Evolutionary conservation across 2,329 filamentous ascomycete species (phyloP).

Genomic region (Nemania abortiva): DNA sequence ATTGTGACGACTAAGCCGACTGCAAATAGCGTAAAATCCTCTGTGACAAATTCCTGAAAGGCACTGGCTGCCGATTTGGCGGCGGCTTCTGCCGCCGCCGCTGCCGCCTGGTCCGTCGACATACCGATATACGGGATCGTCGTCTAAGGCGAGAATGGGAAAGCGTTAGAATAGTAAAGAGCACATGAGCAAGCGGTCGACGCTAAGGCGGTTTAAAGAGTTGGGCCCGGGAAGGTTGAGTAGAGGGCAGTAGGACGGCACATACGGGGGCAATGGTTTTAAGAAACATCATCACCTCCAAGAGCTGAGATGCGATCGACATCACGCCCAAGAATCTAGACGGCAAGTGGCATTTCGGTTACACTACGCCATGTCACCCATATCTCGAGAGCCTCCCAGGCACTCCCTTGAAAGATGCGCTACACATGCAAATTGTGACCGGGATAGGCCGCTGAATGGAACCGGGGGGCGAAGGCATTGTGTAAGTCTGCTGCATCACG

Average conservation of each 20-base stretch:
- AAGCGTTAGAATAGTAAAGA: background rate
- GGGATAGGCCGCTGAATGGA: conserved; percentile 12
- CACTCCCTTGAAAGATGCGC: background rate
- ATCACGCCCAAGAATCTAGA: background rate
- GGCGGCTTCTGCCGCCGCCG: conserved; percentile 7
- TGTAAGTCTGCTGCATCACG: conserved; percentile 15
- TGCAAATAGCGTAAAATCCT: conserved; percentile 38
- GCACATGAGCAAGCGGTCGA: background rate
- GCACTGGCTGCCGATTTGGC: conserved; percentile 18
- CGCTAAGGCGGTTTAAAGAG: background rate
- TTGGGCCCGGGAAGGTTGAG: background rate
- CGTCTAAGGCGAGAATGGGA: background rate
- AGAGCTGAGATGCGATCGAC: conserved; percentile 2
- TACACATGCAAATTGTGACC: conserved; percentile 7
- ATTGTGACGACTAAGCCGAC: conserved; percentile 36
- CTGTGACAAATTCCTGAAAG: conserved; percentile 32
- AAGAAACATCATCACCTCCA: background rate
- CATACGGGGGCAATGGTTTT: conserved; percentile 13
- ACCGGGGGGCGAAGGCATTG: conserved; percentile 5
- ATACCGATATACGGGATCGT: conserved; percentile 5
- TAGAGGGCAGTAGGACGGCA: background rate
- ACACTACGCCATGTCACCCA: background rate
- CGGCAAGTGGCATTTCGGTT: background rate
- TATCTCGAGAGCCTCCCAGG: background rate
- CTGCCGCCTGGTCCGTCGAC: conserved; percentile 20